Evolutionary conservation across 129 eudicot species (phyloP), one percentile per base, ranked within the genome.

Genomic region (Ambrosia trifida): DNA sequence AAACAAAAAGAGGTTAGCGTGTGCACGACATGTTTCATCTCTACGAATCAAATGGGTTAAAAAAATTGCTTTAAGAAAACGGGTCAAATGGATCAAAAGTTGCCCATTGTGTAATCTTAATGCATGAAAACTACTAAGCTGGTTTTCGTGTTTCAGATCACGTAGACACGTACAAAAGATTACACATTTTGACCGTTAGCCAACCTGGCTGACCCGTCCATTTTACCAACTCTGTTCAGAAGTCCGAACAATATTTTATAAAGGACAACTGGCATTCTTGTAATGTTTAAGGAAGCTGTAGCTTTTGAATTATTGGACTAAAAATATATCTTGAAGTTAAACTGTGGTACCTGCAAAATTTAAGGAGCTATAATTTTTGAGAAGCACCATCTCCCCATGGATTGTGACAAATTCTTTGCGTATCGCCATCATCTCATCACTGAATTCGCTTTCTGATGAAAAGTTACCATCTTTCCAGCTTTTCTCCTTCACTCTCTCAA

Each of bases 331-430:
- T 38, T 40, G n/a, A 19, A 12, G 52, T 24, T 11, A 19, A 35
- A 70, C 53, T 20, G 11, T 4, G 46, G 30, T 85, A 94, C 99
- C 99, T 76, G 95, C 96, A 90, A 87, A 87, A 72, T 94, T 94
- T 49, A 94, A 85, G 79, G 93, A 88, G 85, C 99, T 90, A 65
- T 94, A 94, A 66, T 84, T 94, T 82, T 87, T 90, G 11, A 94
- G 94, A 79, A 94, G 97, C 80, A 94, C 96, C 99, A 90, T 87
- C 66, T 94, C 96, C 62, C 97, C 99, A 57, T 90, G 89, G 64
- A 90, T 94, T 18, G 90, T 64, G 54, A 87, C 93, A 64, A 87
- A 90, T 49, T 94, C 97, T 72, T 69, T 85, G 49, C 92, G 96
- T 72, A 94, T 87, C 41, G 72, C 88, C 86, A 90, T 83, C 81